Base-by-base conservation (phyloP, 441 rosid genomes). In the Lepidium campestre region DNA sequence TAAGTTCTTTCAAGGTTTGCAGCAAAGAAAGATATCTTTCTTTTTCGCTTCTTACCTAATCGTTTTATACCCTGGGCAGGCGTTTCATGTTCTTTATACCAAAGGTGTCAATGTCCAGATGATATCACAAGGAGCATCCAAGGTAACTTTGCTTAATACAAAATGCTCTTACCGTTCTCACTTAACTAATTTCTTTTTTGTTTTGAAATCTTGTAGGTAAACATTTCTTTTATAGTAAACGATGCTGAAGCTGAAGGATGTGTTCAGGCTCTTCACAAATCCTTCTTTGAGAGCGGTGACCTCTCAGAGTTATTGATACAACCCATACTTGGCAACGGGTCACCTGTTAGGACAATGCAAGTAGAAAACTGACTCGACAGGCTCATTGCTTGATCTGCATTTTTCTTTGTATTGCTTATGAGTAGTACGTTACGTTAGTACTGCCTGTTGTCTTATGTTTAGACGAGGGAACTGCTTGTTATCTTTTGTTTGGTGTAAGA, bases 101-200 rank as follows among this genome's bases (percentile, higher is more conserved):
- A 85, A 82, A 60, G 90, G 91, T 40, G 86, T 90, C 53, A 92
- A 90, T 67, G 96, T 92, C 66, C 98, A 92, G 78, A 90, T 92
- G 98, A 92, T 90, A 75, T 92, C 97, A 29, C 96, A 92, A 77
- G 97, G 98, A 31, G 97, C 98, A 65, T 92, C 98, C 19, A 92
- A 92, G 97, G 98, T 82, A 56, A 57, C 62, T 20, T 25, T 54
- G 49, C 15, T 36, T 25, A 23, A 27, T 29, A 41, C 65, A 23
- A n/a, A 53, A 40, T 32, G 32, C 31, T 31, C 42, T 9, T 45
- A 13, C n/a, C 25, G 8, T 35, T 2, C 13, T 5, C 57, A 19
- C 23, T 18, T 56, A 19, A 68, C 32, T 34, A 68, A 20, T 49
- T 18, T 45, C 48, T 48, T 62, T 48, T 18, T 54, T 53, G 3